Evolutionary conservation across 1,139 yeast genomes (phyloP).

Genomic region (Geotrichum cucujoidarum): DNA sequence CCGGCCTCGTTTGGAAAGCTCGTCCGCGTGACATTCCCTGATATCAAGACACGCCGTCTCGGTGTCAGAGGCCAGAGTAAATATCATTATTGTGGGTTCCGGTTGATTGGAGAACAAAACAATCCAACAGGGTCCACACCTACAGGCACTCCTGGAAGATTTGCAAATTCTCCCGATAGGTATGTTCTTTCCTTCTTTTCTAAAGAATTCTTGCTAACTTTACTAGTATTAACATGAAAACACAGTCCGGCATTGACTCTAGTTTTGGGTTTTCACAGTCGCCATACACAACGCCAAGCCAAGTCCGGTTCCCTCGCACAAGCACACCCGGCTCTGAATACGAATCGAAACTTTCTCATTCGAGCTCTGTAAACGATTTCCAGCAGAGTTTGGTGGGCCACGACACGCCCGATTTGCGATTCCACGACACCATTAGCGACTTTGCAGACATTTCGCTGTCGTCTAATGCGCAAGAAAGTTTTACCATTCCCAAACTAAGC

Average conservation of each 20-base stretch:
- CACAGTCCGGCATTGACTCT: not conserved
- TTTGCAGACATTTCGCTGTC: conserved; percentile 25
- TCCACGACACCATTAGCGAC: conserved; percentile 21
- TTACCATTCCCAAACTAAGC: conserved; percentile 51
- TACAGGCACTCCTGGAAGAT: conserved; percentile 29
- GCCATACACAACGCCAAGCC: conserved; percentile 16
- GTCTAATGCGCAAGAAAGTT: conserved; percentile 24
- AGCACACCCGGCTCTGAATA: conserved; percentile 5
- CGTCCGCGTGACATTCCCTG: conserved; percentile 68
- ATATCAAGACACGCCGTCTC: conserved; percentile 71
- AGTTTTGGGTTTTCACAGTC: not conserved
- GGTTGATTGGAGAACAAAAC: conserved; percentile 49
- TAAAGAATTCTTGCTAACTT: not conserved
- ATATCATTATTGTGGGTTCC: conserved; percentile 86
- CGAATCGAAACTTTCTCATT: conserved; percentile 2
- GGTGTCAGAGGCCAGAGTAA: conserved; percentile 88
- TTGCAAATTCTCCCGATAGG: conserved; percentile 25
- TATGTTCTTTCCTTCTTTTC: not conserved
- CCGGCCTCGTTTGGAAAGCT: conserved; percentile 91
- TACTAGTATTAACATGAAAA: conserved; percentile 2
- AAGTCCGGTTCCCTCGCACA: conserved; percentile 6
- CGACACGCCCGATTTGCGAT: conserved; percentile 14
- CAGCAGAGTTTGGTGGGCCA: not conserved
- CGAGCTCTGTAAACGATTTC: not conserved
- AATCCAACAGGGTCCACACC: conserved; percentile 31